These are phyloP conservation scores for Helminthosporium solani DNA, from an alignment of 2,329 filamentous ascomycete genomes.

Conservation along the genomic window DNA sequence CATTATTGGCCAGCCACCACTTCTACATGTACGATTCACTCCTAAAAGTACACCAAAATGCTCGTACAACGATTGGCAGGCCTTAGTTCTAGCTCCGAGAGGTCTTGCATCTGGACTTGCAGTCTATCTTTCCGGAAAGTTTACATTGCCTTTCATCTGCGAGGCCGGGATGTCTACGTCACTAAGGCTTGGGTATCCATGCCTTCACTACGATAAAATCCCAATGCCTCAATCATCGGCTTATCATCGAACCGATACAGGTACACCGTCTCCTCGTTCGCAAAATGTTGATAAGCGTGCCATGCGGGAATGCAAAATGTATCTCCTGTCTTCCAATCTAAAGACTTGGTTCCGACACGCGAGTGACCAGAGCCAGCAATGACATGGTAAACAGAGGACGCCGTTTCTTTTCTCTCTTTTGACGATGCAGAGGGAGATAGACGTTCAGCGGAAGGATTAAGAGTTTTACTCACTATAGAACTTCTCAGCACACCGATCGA, in stretches of 20 bases:
- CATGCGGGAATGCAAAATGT: conserved; percentile 58
- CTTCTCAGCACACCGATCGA: no score
- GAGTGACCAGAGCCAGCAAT: conserved; percentile 49
- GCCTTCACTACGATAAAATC: conserved; percentile 50
- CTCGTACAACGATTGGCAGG: neutral
- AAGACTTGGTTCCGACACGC: conserved; percentile 42
- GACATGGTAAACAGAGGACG: conserved; percentile 57
- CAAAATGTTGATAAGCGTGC: conserved; percentile 53
- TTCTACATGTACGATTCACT: neutral
- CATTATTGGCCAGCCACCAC: conserved; percentile 3
- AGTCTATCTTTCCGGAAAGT: no score
- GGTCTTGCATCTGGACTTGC: neutral
- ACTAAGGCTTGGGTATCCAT: conserved; percentile 46
- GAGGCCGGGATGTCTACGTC: neutral
- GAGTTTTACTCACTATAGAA: conserved; percentile 49
- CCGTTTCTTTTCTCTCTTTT: conserved; percentile 49
- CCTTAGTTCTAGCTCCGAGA: neutral
- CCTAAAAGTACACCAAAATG: neutral
- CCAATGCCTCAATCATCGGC: conserved; percentile 55
- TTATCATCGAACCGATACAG: conserved; percentile 58
- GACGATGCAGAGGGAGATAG: conserved; percentile 44
- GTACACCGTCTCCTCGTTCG: conserved; percentile 46
- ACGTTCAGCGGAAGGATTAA: conserved; percentile 52
- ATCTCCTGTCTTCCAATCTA: conserved; percentile 54
- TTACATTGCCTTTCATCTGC: neutral